These are phyloP conservation scores for Stachybotrys echinatus DNA, from an alignment of 2,329 filamentous ascomycete genomes.

Conservation along the genomic window DNA sequence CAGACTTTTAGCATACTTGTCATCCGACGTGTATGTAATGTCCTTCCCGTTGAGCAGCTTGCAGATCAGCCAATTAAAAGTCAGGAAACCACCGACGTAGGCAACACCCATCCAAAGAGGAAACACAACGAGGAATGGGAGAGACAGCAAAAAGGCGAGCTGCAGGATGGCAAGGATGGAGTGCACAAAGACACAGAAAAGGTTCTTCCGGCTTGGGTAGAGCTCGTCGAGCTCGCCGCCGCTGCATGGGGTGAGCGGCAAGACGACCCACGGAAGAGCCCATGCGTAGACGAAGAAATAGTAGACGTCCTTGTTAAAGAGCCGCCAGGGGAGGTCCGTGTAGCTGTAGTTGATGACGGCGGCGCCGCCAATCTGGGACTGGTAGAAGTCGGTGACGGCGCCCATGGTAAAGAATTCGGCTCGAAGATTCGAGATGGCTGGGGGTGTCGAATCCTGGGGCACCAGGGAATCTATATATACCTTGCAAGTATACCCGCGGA, in stretches of 20 bases:
- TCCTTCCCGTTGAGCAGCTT: slow-evolving; percentile 43
- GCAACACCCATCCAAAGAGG: slow-evolving; percentile 42
- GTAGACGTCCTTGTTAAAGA: slow-evolving; percentile 48
- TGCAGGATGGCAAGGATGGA: slow-evolving; percentile 54
- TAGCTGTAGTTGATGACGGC: slow-evolving; percentile 57
- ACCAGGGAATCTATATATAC: too few species aligned
- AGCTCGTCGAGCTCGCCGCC: slow-evolving; percentile 59
- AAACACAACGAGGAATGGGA: slow-evolving; percentile 45
- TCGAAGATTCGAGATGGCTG: not conserved
- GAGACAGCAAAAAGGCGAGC: slow-evolving; percentile 49
- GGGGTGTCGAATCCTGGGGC: too few species aligned
- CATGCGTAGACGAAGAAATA: slow-evolving; percentile 50
- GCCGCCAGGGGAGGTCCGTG: slow-evolving; percentile 48
- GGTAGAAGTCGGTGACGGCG: slow-evolving; percentile 45
- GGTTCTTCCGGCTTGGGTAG: slow-evolving; percentile 50
- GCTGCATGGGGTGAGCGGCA: slow-evolving; percentile 47
- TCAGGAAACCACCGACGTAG: slow-evolving; percentile 37
- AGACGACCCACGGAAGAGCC: slow-evolving; percentile 56
- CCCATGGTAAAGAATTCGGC: not conserved
- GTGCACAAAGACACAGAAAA: slow-evolving; percentile 54
- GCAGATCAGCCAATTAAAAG: slow-evolving; percentile 47
- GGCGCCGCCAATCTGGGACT: slow-evolving; percentile 52
- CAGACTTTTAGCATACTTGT: slow-evolving; percentile 42
- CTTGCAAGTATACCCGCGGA: too few species aligned
- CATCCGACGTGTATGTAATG: slow-evolving; percentile 45